phyloP scores from a whole-genome alignment of 1,284 basidiomycete genomes.

The Tetrapyrgos nigripes region DNA sequence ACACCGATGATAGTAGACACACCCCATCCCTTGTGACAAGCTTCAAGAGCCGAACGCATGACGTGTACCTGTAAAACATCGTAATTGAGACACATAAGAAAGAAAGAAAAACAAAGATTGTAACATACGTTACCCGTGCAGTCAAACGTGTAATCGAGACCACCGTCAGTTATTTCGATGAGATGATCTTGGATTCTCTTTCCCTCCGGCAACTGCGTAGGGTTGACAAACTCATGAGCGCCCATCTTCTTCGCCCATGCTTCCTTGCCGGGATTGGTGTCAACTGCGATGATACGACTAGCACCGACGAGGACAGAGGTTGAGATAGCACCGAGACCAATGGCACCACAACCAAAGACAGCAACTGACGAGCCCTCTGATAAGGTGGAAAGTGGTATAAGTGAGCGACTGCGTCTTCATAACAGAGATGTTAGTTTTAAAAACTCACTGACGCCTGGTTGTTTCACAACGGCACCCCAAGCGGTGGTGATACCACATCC shows the following conservation, averaged over 20 bases:
- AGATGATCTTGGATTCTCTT: conserved; percentile 90
- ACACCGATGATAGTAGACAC: conserved; percentile 95
- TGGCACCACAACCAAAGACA: conserved; percentile 96
- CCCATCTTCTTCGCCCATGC: conserved; percentile 94
- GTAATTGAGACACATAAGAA: neutral
- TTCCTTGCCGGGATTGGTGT: conserved; percentile 89
- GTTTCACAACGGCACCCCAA: conserved; percentile 88
- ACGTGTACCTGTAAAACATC: conserved; percentile 70
- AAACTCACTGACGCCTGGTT: conserved; percentile 75
- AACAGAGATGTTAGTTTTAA: neutral
- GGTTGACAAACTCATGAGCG: conserved; percentile 97
- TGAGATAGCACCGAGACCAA: conserved; percentile 92
- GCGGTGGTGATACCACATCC: conserved; percentile 99
- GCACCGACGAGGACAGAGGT: conserved; percentile 84
- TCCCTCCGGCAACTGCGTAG: conserved; percentile 76
- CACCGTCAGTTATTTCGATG: conserved; percentile 94
- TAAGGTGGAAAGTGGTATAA: conserved; percentile 1
- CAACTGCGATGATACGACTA: conserved; percentile 90
- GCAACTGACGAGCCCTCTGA: conserved; percentile 87
- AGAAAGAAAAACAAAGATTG: neutral
- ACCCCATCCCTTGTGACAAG: conserved; percentile 99
- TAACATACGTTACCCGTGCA: conserved; percentile 88
- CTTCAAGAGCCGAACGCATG: conserved; percentile 95
- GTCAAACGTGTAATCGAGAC: conserved; percentile 97
- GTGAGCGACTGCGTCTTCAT: neutral